Base-by-base conservation (phyloP, 495 filamentous ascomycete species). In the Chaetomium fimeti region DNA sequence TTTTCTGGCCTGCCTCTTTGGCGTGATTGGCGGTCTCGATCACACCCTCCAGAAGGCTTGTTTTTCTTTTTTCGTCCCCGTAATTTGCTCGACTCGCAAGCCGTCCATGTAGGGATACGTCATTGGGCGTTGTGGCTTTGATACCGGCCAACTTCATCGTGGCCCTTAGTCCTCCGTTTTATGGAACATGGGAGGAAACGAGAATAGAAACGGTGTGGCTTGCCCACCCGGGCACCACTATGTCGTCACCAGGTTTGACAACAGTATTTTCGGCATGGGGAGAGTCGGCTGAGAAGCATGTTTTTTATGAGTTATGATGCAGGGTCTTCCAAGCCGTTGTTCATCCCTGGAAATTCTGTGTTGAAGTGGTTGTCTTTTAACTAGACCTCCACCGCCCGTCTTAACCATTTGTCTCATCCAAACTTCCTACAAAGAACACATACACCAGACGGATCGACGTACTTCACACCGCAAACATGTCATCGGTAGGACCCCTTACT, bases 171-270 rank as follows among this genome's bases (percentile, higher is more conserved):
- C 32, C 32, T 57, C 57, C 57, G 59, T 61, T 61, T 53, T 51
- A 5, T 49, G 15, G 43, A 8, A 18, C n/a, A 2, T 47, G 2
- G 43, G 16, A 47, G 16, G 43, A 47, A 20, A 5, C n/a, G n/a
- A 45, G 3, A 13, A 4, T 4, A 12, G 22, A 60, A 59, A 58
- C 32, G 54, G 55, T 18, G 55, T 57, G 55, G 49, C 57, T 57
- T 53, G 55, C 32, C 24, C 47, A 54, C 22, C 49, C 59, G 16
- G 32, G 32, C 32, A 49, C 54, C 36, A 24, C 42, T 47, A 73
- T 73, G 71, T 65, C 71, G 71, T 73, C 71, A 73, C 69, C 28
- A 40, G 45, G 8, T 20, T 49, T 11, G 45, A 49, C 45, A n/a
- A 20, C 20, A 9, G 8, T n/a, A 20, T 18, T 20, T 24, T 1